Conservation (phyloP, 1,284 basidiomycete species). For the Peniophora sp. region DNA sequence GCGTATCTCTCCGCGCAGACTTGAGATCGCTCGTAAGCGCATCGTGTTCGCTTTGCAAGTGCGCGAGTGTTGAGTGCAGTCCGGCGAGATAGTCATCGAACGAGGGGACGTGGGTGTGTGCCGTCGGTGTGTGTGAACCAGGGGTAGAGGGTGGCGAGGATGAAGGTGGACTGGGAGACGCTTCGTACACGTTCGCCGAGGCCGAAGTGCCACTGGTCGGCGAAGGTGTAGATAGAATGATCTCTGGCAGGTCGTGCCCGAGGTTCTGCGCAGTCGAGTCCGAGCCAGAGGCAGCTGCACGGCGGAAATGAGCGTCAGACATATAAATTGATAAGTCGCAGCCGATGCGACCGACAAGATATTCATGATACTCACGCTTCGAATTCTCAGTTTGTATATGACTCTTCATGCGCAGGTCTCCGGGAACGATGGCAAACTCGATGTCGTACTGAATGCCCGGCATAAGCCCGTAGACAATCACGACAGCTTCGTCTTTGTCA, state of each 20-base stretch:
- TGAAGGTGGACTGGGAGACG: slow-evolving; percentile 8
- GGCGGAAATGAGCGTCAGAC: too few relatives aligned
- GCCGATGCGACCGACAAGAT: slow-evolving; percentile 11
- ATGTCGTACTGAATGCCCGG: slow-evolving; percentile 77
- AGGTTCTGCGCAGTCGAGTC: not conserved
- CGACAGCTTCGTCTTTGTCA: slow-evolving; percentile 67
- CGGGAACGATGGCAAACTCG: slow-evolving; percentile 63
- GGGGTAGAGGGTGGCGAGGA: not conserved
- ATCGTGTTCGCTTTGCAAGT: slow-evolving; percentile 52
- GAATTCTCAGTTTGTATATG: slow-evolving; percentile 48
- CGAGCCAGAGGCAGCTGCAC: not conserved
- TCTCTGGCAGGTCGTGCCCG: not conserved
- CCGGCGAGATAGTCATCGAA: slow-evolving; percentile 10
- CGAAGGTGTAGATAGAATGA: slow-evolving; percentile 1
- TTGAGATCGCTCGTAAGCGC: slow-evolving; percentile 56
- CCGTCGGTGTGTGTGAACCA: slow-evolving; percentile 5
- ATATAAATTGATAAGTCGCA: not conserved
- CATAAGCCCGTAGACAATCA: slow-evolving; percentile 74
- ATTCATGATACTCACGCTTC: slow-evolving; percentile 28
- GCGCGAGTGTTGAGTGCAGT: slow-evolving; percentile 32
- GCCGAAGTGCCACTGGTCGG: not conserved
- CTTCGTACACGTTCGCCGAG: not conserved
- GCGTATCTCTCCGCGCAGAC: slow-evolving; percentile 59
- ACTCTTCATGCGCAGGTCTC: slow-evolving; percentile 39
- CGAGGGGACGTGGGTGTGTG: slow-evolving; percentile 5